These are phyloP conservation scores for Fusarium falciforme DNA, from an alignment of 2,329 filamentous ascomycete species.

Conservation along the genomic window DNA sequence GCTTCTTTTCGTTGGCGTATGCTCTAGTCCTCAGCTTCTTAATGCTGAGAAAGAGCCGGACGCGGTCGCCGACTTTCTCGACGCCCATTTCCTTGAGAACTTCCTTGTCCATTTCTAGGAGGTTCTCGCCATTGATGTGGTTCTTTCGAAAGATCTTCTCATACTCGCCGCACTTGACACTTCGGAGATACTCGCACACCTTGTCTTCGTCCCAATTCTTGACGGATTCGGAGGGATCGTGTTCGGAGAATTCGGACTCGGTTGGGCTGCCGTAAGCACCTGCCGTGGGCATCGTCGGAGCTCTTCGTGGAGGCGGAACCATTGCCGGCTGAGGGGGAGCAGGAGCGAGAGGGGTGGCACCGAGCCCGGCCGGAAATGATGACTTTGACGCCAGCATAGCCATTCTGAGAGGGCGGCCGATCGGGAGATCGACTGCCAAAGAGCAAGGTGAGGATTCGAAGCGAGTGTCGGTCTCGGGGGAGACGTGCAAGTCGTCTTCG, in stretches of 20 bases:
- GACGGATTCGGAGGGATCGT: slow-evolving; percentile 78
- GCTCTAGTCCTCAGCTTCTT: slow-evolving; percentile 84
- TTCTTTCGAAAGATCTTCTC: slow-evolving; percentile 90
- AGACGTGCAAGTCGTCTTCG: slow-evolving; percentile 8
- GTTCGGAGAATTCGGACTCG: slow-evolving; percentile 91
- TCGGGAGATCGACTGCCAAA: slow-evolving; percentile 13
- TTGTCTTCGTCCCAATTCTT: slow-evolving; percentile 92
- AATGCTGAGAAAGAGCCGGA: slow-evolving; percentile 87
- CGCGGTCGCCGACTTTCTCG: slow-evolving; percentile 95
- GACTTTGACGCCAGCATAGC: slow-evolving; percentile 83
- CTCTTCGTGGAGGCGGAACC: slow-evolving; percentile 61
- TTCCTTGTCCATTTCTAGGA: slow-evolving; percentile 96
- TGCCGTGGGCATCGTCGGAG: slow-evolving; percentile 59
- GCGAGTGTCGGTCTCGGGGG: background rate
- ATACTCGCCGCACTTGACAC: slow-evolving; percentile 94
- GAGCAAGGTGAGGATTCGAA: slow-evolving; percentile 2
- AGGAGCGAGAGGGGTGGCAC: slow-evolving; percentile 60
- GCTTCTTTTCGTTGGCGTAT: slow-evolving; percentile 81
- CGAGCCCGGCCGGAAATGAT: slow-evolving; percentile 69
- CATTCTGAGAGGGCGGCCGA: slow-evolving; percentile 58
- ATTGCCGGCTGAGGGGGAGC: slow-evolving; percentile 61
- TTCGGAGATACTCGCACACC: slow-evolving; percentile 90
- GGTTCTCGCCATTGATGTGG: slow-evolving; percentile 96
- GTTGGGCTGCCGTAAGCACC: slow-evolving; percentile 82
- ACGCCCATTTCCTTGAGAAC: slow-evolving; percentile 98